Evolutionary conservation across 2,329 filamentous ascomycete genomes (phyloP).

Genomic region (Calonectria montana): DNA sequence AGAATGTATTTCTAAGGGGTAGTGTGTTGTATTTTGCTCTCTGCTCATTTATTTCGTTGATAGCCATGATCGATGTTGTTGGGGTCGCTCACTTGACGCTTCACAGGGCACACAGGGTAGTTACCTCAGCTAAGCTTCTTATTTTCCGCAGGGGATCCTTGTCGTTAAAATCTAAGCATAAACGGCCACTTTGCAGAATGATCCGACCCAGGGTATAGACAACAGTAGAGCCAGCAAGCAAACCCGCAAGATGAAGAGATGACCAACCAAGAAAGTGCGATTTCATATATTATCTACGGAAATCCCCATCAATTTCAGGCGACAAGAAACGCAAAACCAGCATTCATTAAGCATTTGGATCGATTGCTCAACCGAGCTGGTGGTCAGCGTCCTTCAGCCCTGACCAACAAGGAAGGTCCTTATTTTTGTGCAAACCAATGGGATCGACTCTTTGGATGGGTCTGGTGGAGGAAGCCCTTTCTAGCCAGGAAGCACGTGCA

Average conservation of each 20-base stretch:
- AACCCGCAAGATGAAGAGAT: not conserved
- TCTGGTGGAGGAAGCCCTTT: not conserved
- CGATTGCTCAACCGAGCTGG: not conserved
- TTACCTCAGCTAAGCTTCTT: not conserved
- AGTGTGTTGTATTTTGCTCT: not conserved
- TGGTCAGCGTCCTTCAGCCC: not conserved
- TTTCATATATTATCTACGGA: not conserved
- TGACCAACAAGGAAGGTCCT: not conserved
- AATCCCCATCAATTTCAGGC: not conserved
- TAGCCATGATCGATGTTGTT: not conserved
- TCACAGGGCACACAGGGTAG: not conserved
- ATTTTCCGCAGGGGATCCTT: not conserved
- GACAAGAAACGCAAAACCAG: not conserved
- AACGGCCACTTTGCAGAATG: not conserved
- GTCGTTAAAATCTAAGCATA: not conserved
- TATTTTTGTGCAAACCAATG: too few species aligned
- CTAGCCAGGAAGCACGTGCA: not conserved
- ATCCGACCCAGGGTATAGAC: not conserved
- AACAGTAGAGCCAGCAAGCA: too few species aligned
- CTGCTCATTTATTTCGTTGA: not conserved
- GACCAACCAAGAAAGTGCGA: not conserved
- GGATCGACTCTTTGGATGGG: not conserved
- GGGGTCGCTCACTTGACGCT: not conserved
- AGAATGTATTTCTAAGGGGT: not conserved
- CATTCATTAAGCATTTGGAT: not conserved